These are phyloP conservation scores for Hymenoscyphus infarciens DNA, from an alignment of 2,329 filamentous ascomycete genomes.

Conservation along the genomic window DNA sequence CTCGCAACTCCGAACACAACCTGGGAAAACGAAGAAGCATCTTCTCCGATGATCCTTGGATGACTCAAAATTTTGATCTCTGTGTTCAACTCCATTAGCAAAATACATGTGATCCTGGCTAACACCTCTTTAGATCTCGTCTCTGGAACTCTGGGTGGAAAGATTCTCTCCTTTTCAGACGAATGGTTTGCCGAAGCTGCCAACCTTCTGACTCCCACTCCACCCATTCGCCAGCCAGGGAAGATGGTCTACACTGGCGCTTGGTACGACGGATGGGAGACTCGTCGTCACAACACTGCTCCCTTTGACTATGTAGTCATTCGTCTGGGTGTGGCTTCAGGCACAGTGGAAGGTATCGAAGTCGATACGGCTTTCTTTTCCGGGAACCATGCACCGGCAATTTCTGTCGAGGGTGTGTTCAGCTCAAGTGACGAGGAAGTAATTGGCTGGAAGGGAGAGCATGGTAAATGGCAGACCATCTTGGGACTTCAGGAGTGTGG, in stretches of 20 bases:
- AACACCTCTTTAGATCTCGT: constrained; percentile 50
- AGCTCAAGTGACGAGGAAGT: constrained; percentile 63
- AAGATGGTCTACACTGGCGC: constrained; percentile 68
- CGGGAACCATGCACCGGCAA: constrained; percentile 76
- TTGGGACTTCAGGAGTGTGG: constrained; percentile 68
- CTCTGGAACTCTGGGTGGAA: constrained; percentile 58
- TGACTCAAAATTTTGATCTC: neutral
- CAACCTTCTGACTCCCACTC: constrained; percentile 61
- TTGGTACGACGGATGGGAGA: constrained; percentile 72
- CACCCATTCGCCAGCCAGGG: constrained; percentile 59
- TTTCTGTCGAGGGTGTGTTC: constrained; percentile 75
- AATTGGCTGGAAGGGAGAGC: constrained; percentile 54
- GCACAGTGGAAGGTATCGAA: constrained; percentile 70
- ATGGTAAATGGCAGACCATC: constrained; percentile 68
- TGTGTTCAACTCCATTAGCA: neutral
- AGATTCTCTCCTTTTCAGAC: constrained; percentile 62
- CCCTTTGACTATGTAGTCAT: constrained; percentile 66
- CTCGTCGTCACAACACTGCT: constrained; percentile 60
- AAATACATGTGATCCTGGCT: constrained; percentile 12
- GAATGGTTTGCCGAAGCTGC: constrained; percentile 65
- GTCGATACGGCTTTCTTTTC: constrained; percentile 79
- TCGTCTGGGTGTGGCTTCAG: constrained; percentile 65
- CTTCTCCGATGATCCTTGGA: constrained; percentile 6
- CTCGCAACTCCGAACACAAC: neutral
- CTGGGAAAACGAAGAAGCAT: neutral